Percentiles rank a stretch among this genome's conserved stretches.
Evolutionary conservation across 2,329 filamentous ascomycete species (phyloP).

Genomic region (Nothopassalora personata): DNA sequence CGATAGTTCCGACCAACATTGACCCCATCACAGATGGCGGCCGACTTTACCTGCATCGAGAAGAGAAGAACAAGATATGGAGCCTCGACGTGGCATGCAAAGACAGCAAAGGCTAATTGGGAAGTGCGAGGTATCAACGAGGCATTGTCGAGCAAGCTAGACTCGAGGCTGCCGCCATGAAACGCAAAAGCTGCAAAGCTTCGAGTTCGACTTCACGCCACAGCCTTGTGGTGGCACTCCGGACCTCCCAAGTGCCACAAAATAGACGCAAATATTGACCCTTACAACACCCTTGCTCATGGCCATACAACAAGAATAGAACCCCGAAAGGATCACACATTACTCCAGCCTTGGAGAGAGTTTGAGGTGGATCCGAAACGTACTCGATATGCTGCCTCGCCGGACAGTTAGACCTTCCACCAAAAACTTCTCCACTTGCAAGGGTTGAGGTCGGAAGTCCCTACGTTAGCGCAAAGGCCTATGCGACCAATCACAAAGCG

Average conservation of each 20-base stretch:
- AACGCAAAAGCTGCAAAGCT: neutral
- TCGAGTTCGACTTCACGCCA: neutral
- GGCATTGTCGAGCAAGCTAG: neutral
- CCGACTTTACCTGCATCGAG: too few relatives aligned
- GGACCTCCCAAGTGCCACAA: neutral
- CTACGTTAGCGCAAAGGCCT: neutral
- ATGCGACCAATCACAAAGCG: neutral
- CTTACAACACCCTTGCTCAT: neutral
- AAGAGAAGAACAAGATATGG: too few relatives aligned
- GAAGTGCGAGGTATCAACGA: too few relatives aligned
- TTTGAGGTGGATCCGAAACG: neutral
- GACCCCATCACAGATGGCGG: too few relatives aligned
- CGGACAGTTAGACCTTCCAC: neutral
- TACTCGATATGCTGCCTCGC: neutral
- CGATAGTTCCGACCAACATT: too few relatives aligned
- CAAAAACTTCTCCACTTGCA: neutral
- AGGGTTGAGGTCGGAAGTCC: neutral
- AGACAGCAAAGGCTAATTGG: too few relatives aligned
- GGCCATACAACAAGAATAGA: neutral
- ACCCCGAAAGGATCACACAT: neutral
- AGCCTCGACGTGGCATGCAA: too few relatives aligned
- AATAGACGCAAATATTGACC: neutral
- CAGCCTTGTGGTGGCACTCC: neutral
- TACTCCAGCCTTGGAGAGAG: neutral
- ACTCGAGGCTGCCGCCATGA: neutral